phyloP scores from a whole-genome alignment of 208 protist genomes.

The Crithidia acanthocephali region DNA sequence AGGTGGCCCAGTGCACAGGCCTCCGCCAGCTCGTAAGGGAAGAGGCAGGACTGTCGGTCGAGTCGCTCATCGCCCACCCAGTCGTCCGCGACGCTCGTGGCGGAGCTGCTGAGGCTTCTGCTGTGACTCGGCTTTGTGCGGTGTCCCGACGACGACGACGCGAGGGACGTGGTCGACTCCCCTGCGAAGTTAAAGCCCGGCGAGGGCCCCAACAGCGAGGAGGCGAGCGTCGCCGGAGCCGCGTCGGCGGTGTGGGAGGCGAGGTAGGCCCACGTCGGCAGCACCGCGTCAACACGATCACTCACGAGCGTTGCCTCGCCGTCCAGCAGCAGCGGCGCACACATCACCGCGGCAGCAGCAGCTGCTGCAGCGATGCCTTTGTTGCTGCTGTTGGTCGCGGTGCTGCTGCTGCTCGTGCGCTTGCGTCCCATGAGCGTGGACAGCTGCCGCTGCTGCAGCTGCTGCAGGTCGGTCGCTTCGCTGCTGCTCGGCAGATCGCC shows the following conservation, averaged over 20 bases:
- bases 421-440: background rate
- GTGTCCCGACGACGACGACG: background rate
- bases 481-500: background rate
- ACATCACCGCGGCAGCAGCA: conserved; percentile 4
- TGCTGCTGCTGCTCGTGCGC: background rate
- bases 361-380: background rate
- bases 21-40: conserved; percentile 28
- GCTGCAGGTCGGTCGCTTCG: background rate
- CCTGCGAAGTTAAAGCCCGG: too few relatives aligned
- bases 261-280: conserved; percentile 35
- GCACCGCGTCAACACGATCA: conserved; percentile 32
- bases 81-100: background rate
- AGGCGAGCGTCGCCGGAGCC: background rate
- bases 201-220: conserved; percentile 3
- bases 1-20: conserved; percentile 27
- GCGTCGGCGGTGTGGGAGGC: conserved; percentile 27
- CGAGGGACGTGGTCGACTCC: background rate
- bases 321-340: background rate
- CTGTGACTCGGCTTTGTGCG: conserved; percentile 5
- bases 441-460: conserved; percentile 4
- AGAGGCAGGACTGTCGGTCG: conserved; percentile 27
- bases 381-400: background rate
- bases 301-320: conserved; percentile 26
- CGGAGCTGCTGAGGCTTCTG: conserved; percentile 21
- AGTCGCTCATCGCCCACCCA: conserved; percentile 2